Conservation (phyloP, 1,139 yeast species). For the Zygotorulaspora mrakii region DNA sequence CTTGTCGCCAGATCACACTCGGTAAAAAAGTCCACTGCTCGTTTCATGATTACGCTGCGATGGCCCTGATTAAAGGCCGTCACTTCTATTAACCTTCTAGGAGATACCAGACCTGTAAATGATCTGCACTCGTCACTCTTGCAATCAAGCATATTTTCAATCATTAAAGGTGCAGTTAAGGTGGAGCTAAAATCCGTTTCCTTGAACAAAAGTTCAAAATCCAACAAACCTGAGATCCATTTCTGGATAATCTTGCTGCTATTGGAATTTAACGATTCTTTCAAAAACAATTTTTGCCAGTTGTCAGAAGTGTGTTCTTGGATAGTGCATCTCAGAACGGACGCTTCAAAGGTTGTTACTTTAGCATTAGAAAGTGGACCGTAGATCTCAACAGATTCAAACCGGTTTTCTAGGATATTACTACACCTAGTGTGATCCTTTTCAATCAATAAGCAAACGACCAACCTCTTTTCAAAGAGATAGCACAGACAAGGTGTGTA, state of each 20-base stretch:
- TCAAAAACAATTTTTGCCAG: constrained; percentile 15
- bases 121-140: constrained; percentile 13
- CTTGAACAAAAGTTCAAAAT: constrained; percentile 24
- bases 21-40: constrained; percentile 18
- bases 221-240: constrained; percentile 35
- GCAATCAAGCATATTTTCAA: constrained; percentile 11
- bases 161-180: constrained; percentile 26
- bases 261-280: constrained; percentile 19
- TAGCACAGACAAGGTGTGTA: constrained; percentile 28
- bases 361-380: constrained; percentile 15
- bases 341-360: constrained; percentile 26
- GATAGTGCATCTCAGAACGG: constrained; percentile 23
- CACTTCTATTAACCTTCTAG: constrained; percentile 21
- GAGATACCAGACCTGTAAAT: constrained; percentile 19
- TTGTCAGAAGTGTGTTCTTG: constrained; percentile 1
- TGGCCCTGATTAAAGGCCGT: constrained; percentile 14
- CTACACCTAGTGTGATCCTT: constrained; percentile 9
- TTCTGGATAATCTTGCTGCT: constrained; percentile 30
- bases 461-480: constrained; percentile 28
- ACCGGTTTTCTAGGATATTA: constrained; percentile 10
- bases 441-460: constrained; percentile 18
- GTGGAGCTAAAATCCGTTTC: constrained; percentile 30
- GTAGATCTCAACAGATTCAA: constrained; percentile 15
- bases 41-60: constrained; percentile 26
- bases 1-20: too few species aligned